Evolutionary conservation across 163 green algal genomes (phyloP), one percentile per base, ranked within the genome.

Genomic region (Prototheca wickerhamii): DNA sequence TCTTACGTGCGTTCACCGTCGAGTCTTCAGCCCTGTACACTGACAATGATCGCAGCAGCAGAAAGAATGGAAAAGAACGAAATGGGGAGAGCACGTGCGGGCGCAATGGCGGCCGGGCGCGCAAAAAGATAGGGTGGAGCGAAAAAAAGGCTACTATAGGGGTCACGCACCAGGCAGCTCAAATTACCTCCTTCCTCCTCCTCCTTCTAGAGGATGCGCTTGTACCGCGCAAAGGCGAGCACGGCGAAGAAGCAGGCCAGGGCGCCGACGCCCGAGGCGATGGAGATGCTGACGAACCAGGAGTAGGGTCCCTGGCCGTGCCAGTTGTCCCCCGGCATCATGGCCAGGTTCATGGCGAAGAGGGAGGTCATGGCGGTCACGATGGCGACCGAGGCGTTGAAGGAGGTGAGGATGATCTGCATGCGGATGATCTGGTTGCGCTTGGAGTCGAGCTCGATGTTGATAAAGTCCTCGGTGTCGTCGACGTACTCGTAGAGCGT

Each of bases 401-500:
- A 64, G 10, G 43, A 29, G 18, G 67, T 69, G 17, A 74, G 43
- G 20, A 74, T 25, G 30, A 74, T 51, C 23, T 74, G 35, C 32
- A 74, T 23, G n/a, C 61, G 28, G 57, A 75, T 70, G 15, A 75
- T 64, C 29, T 69, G 61, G 53, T 75, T 75, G 28, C 68, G 51
- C 17, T 75, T 58, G 35, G 34, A 57, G 59, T 75, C 68, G 25
- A 75, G 54, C 54, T 75, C 29, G 55, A 75, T 65, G 42, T 69
- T 75, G 42, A 75, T 69, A 26, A 65, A 69, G 56, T 75, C 68
- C 57, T 75, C 68, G 25, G 68, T 75, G 57, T 75, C 68, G 40
- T 75, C 68, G 50, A 75, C 50, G 61, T 69, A 70, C 40, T 75
- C 61, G 35, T 54, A 72, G 18, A 89, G 70, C 10, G 81, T 84